Conservation (phyloP, 2,329 filamentous ascomycete genomes). For the Xylariaceae sp. region DNA sequence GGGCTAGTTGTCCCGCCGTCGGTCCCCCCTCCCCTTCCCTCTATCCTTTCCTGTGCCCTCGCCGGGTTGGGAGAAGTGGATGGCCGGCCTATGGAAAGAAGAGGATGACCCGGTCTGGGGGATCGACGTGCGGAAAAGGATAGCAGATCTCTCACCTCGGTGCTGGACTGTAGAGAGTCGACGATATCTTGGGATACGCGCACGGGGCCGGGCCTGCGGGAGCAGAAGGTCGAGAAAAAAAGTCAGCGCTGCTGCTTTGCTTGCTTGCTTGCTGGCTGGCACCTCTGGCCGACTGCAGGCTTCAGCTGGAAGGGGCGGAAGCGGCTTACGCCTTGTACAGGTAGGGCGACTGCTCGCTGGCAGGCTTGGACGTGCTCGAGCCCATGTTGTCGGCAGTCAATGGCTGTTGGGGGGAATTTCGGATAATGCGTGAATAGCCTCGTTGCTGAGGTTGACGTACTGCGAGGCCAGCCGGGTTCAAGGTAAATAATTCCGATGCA, state of each 20-base stretch:
- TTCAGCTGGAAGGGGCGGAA: neutral
- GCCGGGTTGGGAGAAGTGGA: neutral
- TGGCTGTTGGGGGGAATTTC: constrained; percentile 14
- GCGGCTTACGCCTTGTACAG: constrained; percentile 49
- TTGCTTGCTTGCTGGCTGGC: too few relatives aligned
- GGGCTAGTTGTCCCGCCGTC: neutral
- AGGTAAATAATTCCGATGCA: constrained; percentile 17
- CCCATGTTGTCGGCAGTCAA: constrained; percentile 42
- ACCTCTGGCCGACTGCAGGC: too few relatives aligned
- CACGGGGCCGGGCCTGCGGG: constrained; percentile 37
- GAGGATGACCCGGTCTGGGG: too few relatives aligned
- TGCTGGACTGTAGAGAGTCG: constrained; percentile 73
- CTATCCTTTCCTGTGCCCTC: too few relatives aligned
- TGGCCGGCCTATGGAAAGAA: neutral
- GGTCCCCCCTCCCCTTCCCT: too few relatives aligned
- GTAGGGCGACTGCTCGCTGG: constrained; percentile 31
- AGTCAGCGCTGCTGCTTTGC: too few relatives aligned
- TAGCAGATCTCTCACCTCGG: constrained; percentile 59
- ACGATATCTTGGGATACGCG: constrained; percentile 72
- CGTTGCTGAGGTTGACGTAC: constrained; percentile 5
- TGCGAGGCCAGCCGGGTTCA: constrained; percentile 8
- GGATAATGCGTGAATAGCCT: constrained; percentile 1
- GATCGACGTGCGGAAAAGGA: too few relatives aligned
- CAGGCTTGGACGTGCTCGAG: constrained; percentile 48
- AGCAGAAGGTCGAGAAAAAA: too few relatives aligned